Conservation (phyloP, 2,329 filamentous ascomycete species). For the Alternaria arbusti region DNA sequence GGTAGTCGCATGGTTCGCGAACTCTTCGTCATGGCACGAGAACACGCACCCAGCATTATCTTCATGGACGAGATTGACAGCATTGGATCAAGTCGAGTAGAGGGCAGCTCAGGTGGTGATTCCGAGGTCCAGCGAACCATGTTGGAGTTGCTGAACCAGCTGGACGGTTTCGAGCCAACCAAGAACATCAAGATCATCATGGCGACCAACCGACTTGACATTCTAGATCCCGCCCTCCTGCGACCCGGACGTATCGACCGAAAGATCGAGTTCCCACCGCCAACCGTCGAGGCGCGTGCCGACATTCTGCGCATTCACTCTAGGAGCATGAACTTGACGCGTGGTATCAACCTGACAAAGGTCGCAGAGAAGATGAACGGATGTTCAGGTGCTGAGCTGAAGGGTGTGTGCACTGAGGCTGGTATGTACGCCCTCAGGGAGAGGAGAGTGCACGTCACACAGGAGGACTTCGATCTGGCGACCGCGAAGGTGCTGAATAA, state of each 20-base stretch:
- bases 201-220: constrained; percentile 98
- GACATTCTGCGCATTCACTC: constrained; percentile 98
- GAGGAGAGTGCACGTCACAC: constrained; percentile 94
- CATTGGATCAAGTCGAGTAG: constrained; percentile 95
- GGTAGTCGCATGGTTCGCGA: constrained; percentile 98
- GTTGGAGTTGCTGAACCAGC: constrained; percentile 96
- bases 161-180: constrained; percentile 97
- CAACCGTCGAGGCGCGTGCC: constrained; percentile 92
- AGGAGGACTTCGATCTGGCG: constrained; percentile 98
- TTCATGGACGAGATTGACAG: constrained; percentile 99
- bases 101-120: constrained; percentile 92
- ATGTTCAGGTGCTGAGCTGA: constrained; percentile 95
- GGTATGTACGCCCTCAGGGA: constrained; percentile 98
- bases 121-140: constrained; percentile 98
- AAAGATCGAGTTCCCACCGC: constrained; percentile 98
- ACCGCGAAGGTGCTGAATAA: constrained; percentile 99
- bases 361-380: constrained; percentile 99
- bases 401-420: constrained; percentile 98
- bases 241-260: constrained; percentile 97
- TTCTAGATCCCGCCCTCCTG: constrained; percentile 91
- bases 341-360: constrained; percentile 97
- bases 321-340: constrained; percentile 96
- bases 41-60: constrained; percentile 97
- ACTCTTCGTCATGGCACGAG: constrained; percentile 98
- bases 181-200: constrained; percentile 99